Evolutionary conservation across 2,329 filamentous ascomycete genomes (phyloP).

Genomic region (Ampelomyces quisqualis): DNA sequence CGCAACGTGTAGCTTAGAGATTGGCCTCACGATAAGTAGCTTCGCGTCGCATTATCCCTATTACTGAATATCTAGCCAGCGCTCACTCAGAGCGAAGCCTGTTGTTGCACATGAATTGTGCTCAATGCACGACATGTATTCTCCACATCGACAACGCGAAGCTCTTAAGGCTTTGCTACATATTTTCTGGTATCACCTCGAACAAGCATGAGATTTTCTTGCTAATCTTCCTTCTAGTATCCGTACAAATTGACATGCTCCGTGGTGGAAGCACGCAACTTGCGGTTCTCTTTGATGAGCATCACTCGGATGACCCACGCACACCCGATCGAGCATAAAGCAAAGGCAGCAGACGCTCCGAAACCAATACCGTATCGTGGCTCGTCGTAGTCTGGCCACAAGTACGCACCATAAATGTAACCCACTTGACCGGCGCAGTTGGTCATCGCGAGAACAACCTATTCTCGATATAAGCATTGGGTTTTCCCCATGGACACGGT

Average conservation of each 20-base stretch:
- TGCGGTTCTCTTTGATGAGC: conserved; percentile 34
- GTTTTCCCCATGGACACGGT: not conserved
- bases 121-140: too few relatives aligned
- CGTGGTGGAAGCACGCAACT: conserved; percentile 22
- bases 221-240: conserved; percentile 15
- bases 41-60: not conserved
- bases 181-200: too few relatives aligned
- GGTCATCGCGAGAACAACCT: conserved; percentile 36
- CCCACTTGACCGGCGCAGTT: conserved; percentile 33
- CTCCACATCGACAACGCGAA: too few relatives aligned
- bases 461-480: not conserved
- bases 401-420: conserved; percentile 33
- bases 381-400: conserved; percentile 28
- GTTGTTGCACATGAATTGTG: too few relatives aligned
- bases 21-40: not conserved
- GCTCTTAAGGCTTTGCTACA: too few relatives aligned
- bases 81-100: too few relatives aligned
- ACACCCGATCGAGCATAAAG: conserved; percentile 30
- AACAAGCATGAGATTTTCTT: too few relatives aligned
- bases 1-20: not conserved
- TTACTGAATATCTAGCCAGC: too few relatives aligned
- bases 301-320: conserved; percentile 29
- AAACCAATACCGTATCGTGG: conserved; percentile 33
- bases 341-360: conserved; percentile 32
- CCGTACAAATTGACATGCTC: conserved; percentile 34